A percentile compares a stretch with the other conserved stretches of the same genome.
These are phyloP conservation scores for Globisporangium nodosum DNA, from an alignment of 352 stramenopile genomes.

Conservation along the genomic window DNA sequence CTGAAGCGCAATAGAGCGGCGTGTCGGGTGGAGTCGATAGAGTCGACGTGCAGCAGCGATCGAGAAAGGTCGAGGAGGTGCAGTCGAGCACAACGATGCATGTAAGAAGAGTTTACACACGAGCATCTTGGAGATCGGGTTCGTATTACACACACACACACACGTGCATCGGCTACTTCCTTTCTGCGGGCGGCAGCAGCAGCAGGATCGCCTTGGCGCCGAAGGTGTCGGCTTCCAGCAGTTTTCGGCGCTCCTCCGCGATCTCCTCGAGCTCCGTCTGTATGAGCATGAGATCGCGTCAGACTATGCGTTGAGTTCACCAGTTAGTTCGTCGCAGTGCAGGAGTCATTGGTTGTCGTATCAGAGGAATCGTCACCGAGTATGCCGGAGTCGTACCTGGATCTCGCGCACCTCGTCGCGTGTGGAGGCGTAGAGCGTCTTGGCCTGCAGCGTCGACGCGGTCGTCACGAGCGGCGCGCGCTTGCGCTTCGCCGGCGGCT, in stretches of 20 bases:
- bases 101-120: no score
- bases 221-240: slow-evolving; percentile 24
- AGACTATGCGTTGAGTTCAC: neutral
- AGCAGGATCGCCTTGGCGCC: slow-evolving; percentile 22
- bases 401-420: slow-evolving; percentile 43
- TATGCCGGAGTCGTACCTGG: slow-evolving; percentile 16
- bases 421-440: slow-evolving; percentile 34
- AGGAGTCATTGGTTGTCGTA: no score
- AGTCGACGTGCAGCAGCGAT: neutral
- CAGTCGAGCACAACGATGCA: no score
- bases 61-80: neutral
- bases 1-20: neutral
- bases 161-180: slow-evolving; percentile 6
- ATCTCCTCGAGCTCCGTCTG: slow-evolving; percentile 32
- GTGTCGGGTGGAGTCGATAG: neutral
- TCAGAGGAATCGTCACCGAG: neutral
- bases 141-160: neutral
- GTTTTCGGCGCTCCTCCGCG: slow-evolving; percentile 22
- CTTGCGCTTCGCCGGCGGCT: slow-evolving; percentile 25
- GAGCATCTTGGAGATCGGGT: neutral
- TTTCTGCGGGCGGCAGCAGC: slow-evolving; percentile 22
- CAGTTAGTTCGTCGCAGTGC: neutral
- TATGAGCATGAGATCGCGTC: neutral
- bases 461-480: slow-evolving; percentile 19
- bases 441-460: slow-evolving; percentile 31